Evolutionary conservation across 164 flowering plant species (phyloP), one percentile per base, ranked within the genome.

Genomic region (Macadamia tetraphylla): DNA sequence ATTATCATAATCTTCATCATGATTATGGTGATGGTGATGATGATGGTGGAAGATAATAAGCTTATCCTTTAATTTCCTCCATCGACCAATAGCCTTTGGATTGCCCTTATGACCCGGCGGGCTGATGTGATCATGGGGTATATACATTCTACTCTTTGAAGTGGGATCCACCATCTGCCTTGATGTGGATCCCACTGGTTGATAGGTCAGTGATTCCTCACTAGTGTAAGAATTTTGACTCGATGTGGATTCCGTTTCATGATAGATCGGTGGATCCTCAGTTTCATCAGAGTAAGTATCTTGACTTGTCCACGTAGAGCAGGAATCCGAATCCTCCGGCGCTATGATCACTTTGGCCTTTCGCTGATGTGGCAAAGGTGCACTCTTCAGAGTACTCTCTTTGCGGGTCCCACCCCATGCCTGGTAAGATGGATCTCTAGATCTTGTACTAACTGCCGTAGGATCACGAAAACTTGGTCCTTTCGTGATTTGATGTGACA

Each of bases 1-100:
- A 52, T 11, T 48, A 13, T 42, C 48, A 60, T 62, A 67, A 9
- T 63, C 60, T 11, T 79, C 49, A 9, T 67, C 68, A 4, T 18
- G 31, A 13, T 62, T 67, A 35, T 71, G 81, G 61, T 83, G 87
- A 55, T 85, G 89, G 66, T 85, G 87, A 29, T 83, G 87, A 48
- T 88, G 89, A 18, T 86, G 90, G 64, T 88, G 91, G 63, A 85
- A 85, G 65, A 87, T 74, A 51, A 82, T 59, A 17, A 87, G 73
- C 79, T 81, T 83, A 74, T 89, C 70, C 75, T 84, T 85, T 9
- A 84, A 58, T 62, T 78, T 82, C 69, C 71, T 76, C 35, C 82
- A 48, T 61, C 80, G 62, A 65, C 87, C 87, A 8, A 64, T 67
- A 40, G 67, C 61, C 56, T 68, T 65, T 0, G 23, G 43, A 9